Percentiles rank a stretch among this genome's conserved stretches.
Evolutionary conservation across 768 basidiomycete genomes (phyloP).

Genomic region (Mycena galopus): DNA sequence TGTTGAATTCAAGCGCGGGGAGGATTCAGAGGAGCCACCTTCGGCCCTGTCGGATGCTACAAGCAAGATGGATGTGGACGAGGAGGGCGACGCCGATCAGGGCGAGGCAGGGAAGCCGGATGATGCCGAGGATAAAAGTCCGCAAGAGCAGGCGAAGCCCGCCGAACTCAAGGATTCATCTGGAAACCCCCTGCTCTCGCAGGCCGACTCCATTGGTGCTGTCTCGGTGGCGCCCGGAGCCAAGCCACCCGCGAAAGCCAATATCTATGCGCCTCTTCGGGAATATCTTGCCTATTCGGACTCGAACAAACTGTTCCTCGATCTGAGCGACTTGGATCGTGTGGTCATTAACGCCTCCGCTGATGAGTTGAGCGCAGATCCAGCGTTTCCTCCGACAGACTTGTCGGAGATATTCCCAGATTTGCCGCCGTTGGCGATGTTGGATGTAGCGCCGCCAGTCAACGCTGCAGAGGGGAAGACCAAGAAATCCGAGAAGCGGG

Average conservation of each 20-base stretch:
- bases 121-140: slow-evolving; percentile 16
- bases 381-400: slow-evolving; percentile 55
- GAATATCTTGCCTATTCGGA: slow-evolving; percentile 74
- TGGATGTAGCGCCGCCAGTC: slow-evolving; percentile 59
- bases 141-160: slow-evolving; percentile 12
- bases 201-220: slow-evolving; percentile 52
- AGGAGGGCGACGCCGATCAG: slow-evolving; percentile 30
- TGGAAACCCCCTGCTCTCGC: slow-evolving; percentile 65
- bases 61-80: slow-evolving; percentile 46
- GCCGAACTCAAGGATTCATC: slow-evolving; percentile 68
- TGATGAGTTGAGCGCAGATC: slow-evolving; percentile 40
- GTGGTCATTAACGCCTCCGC: slow-evolving; percentile 44
- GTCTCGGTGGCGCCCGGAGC: slow-evolving; percentile 39
- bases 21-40: slow-evolving; percentile 71
- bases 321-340: slow-evolving; percentile 55
- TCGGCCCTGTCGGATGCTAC: slow-evolving; percentile 41
- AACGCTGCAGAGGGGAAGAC: slow-evolving; percentile 51
- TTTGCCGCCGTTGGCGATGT: slow-evolving; percentile 70
- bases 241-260: slow-evolving; percentile 59
- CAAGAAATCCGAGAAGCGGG: slow-evolving; percentile 72
- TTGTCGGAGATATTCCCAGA: slow-evolving; percentile 88
- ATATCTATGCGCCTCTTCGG: slow-evolving; percentile 68
- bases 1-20: slow-evolving; percentile 44
- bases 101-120: slow-evolving; percentile 41
- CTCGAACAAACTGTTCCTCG: slow-evolving; percentile 65